Percentiles rank a stretch among this genome's conserved stretches.
Conservation (phyloP, 768 basidiomycete genomes). For the Leccinum variicolor region DNA sequence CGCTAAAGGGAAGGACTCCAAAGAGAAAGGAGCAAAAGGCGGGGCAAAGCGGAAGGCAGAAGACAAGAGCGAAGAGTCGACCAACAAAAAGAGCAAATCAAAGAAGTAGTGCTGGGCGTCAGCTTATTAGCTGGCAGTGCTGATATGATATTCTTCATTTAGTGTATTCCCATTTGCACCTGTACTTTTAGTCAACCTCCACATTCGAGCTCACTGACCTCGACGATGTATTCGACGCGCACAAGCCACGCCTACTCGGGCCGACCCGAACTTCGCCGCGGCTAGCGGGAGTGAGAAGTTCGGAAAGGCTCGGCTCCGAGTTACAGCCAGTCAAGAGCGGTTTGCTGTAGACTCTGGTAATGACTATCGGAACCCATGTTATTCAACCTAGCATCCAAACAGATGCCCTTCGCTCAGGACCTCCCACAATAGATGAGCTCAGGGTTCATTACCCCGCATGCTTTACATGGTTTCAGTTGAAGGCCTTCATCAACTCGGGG, state of each 20-base stretch:
- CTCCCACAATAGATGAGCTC: constrained; percentile 67
- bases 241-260: not conserved
- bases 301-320: not conserved
- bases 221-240: not conserved
- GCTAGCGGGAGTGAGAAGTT: not conserved
- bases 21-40: constrained; percentile 12
- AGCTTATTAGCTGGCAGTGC: not conserved
- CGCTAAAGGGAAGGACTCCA: constrained; percentile 44
- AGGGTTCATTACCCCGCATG: constrained; percentile 65
- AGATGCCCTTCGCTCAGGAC: constrained; percentile 52
- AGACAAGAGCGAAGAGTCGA: constrained; percentile 30
- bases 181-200: constrained; percentile 12
- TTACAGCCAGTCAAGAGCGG: not conserved
- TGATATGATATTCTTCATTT: constrained; percentile 1
- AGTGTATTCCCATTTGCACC: constrained; percentile 6
- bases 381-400: not conserved
- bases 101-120: constrained; percentile 31
- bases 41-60: constrained; percentile 29
- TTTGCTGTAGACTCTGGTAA: not conserved
- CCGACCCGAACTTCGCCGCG: not conserved
- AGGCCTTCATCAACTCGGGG: constrained; percentile 79
- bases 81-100: constrained; percentile 40
- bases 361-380: constrained; percentile 16
- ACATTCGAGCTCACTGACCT: not conserved
- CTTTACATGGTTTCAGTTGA: constrained; percentile 75